Conservation (phyloP, 768 basidiomycete genomes). For the Podaxis carcinomalis region DNA sequence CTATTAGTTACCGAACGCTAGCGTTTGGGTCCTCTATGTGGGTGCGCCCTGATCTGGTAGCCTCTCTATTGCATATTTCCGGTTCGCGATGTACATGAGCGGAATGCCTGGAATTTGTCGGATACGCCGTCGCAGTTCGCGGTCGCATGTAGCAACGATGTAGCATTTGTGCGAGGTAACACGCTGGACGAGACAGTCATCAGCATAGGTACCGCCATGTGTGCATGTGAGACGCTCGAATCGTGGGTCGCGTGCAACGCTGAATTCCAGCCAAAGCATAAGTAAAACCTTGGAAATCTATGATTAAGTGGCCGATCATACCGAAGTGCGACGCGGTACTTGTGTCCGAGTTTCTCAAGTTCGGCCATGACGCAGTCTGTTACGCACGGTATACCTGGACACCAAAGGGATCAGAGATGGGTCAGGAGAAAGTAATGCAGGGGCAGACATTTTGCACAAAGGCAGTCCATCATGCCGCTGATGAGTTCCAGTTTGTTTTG, state of each 20-base stretch:
- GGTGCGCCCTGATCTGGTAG: conserved; percentile 92
- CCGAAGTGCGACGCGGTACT: conserved; percentile 93
- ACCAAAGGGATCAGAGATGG: conserved; percentile 8
- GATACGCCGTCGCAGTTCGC: conserved; percentile 88
- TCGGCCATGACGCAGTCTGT: conserved; percentile 99
- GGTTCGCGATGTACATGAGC: conserved; percentile 94
- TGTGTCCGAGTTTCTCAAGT: conserved; percentile 93
- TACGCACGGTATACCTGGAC: conserved; percentile 92
- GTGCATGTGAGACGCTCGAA: conserved; percentile 93
- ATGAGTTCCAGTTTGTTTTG: conserved; percentile 97
- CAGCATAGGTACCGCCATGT: conserved; percentile 96
- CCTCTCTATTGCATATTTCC: conserved; percentile 91
- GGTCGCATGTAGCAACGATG: conserved; percentile 96
- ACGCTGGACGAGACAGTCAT: conserved; percentile 96
- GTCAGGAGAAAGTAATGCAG: not conserved
- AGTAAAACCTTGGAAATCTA: conserved; percentile 6
- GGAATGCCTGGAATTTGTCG: conserved; percentile 92
- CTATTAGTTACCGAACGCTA: not conserved
- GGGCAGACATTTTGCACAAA: conserved; percentile 88
- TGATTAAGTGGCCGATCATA: conserved; percentile 29
- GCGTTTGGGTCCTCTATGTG: conserved; percentile 25
- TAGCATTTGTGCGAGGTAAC: conserved; percentile 95
- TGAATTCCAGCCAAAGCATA: conserved; percentile 25
- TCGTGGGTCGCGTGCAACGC: conserved; percentile 93
- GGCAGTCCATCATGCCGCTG: conserved; percentile 99